phyloP scores from a whole-genome alignment of 2,329 filamentous ascomycete genomes.

The Nigrospora sphaerica region DNA sequence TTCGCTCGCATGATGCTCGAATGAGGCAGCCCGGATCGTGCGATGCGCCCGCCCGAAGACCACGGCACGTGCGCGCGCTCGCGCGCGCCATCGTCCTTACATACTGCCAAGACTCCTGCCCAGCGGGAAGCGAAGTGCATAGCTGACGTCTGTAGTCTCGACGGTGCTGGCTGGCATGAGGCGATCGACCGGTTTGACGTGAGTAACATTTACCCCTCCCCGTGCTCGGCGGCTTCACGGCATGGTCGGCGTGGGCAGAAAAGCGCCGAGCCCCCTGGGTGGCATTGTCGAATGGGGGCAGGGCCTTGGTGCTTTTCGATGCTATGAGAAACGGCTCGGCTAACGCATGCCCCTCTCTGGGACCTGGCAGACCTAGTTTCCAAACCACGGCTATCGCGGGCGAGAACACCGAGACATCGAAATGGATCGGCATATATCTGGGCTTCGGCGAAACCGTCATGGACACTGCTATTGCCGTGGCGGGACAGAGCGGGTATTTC shows the following conservation, averaged over 20 bases:
- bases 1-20: too few relatives aligned
- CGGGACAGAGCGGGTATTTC: slow-evolving; percentile 83
- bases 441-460: slow-evolving; percentile 96
- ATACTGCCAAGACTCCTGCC: too few relatives aligned
- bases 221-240: too few relatives aligned
- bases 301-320: too few relatives aligned
- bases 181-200: slow-evolving; percentile 96
- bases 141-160: slow-evolving; percentile 56
- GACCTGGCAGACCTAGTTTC: slow-evolving; percentile 62
- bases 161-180: slow-evolving; percentile 95
- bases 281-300: background rate
- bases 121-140: slow-evolving; percentile 8
- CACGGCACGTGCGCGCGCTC: too few relatives aligned
- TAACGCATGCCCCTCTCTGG: slow-evolving; percentile 36
- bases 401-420: slow-evolving; percentile 75
- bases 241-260: too few relatives aligned
- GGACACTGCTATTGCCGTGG: slow-evolving; percentile 91
- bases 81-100: too few relatives aligned
- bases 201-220: slow-evolving; percentile 38
- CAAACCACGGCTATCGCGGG: slow-evolving; percentile 74
- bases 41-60: too few relatives aligned
- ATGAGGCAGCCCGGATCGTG: too few relatives aligned
- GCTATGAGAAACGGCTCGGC: slow-evolving; percentile 12
- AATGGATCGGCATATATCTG: slow-evolving; percentile 90
- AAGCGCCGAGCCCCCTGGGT: background rate